phyloP scores from a whole-genome alignment of 75 land plant species.

The Adiantum capillusveneris region DNA sequence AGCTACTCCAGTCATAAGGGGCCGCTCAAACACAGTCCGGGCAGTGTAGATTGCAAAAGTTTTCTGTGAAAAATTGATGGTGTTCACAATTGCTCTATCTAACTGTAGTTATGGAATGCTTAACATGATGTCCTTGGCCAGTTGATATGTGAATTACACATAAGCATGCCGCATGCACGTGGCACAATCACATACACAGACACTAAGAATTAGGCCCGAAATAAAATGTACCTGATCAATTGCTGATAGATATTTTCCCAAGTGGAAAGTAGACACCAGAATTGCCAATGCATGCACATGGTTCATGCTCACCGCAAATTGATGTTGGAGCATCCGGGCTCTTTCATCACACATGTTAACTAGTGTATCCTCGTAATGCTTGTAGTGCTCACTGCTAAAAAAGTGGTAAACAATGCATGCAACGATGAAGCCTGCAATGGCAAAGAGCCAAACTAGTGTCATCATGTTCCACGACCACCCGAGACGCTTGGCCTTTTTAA shows the following conservation, averaged over 20 bases:
- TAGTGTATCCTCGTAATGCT: conserved; percentile 38
- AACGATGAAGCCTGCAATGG: not conserved
- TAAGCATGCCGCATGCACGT: too few relatives aligned
- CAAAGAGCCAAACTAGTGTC: not conserved
- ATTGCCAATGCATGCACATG: conserved; percentile 86
- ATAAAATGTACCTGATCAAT: conserved; percentile 68
- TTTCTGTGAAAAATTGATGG: conserved; percentile 28
- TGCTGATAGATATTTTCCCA: conserved; percentile 75
- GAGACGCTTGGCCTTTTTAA: too few relatives aligned
- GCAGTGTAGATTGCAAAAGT: conserved; percentile 86
- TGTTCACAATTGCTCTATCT: too few relatives aligned
- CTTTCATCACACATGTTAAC: conserved; percentile 93
- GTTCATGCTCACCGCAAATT: conserved; percentile 93
- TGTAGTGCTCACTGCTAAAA: conserved; percentile 4
- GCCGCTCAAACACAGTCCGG: conserved; percentile 88
- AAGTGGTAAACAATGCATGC: conserved; percentile 1
- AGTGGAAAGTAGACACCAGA: conserved; percentile 82
- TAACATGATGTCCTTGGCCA: too few relatives aligned
- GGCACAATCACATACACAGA: too few relatives aligned
- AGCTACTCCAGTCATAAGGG: conserved; percentile 87
- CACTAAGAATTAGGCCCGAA: too few relatives aligned
- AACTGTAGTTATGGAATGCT: too few relatives aligned
- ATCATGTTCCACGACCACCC: not conserved
- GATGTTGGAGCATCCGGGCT: conserved; percentile 91
- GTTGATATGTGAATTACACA: too few relatives aligned